Evolutionary conservation across 495 filamentous ascomycete genomes (phyloP).

Genomic region (Cairneyella variabilis): DNA sequence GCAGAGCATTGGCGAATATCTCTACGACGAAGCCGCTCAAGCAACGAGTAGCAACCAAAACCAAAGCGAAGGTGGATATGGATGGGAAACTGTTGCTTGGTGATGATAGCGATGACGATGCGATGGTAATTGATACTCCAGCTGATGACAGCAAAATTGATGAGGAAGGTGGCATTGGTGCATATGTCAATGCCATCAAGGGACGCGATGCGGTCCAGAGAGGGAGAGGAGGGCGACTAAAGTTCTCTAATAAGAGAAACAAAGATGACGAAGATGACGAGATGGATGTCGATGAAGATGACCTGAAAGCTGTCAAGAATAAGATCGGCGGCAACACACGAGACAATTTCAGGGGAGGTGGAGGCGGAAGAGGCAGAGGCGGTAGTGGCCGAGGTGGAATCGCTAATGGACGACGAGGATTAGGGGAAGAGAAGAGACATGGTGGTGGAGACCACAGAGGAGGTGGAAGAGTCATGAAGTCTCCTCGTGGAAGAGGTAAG

Average conservation of each 20-base stretch:
- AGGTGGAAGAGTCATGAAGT: conserved; percentile 35
- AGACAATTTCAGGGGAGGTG: conserved; percentile 25
- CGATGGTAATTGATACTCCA: conserved; percentile 57
- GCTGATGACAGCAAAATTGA: conserved; percentile 34
- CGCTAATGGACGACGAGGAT: conserved; percentile 39
- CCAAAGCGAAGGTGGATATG: conserved; percentile 67
- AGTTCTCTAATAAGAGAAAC: conserved; percentile 71
- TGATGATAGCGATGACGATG: conserved; percentile 46
- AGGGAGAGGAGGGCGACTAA: conserved; percentile 80
- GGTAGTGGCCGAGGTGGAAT: conserved; percentile 38
- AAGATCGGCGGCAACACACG: conserved; percentile 27
- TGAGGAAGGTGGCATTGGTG: conserved; percentile 68
- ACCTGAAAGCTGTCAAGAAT: conserved; percentile 45
- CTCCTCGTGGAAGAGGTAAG: conserved; percentile 20
- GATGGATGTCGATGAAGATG: conserved; percentile 69
- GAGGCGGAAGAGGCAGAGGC: conserved; percentile 33
- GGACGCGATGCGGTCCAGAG: conserved; percentile 77
- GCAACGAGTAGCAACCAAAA: conserved; percentile 49
- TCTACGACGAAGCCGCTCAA: conserved; percentile 80
- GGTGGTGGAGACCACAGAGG: conserved; percentile 28
- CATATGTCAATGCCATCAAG: conserved; percentile 86
- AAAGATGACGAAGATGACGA: conserved; percentile 55
- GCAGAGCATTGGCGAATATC: conserved; percentile 85
- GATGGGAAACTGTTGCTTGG: conserved; percentile 90
- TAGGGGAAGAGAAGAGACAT: conserved; percentile 43